Evolutionary conservation across 805 yeast species (phyloP).

Genomic region (Candida berthetii): DNA sequence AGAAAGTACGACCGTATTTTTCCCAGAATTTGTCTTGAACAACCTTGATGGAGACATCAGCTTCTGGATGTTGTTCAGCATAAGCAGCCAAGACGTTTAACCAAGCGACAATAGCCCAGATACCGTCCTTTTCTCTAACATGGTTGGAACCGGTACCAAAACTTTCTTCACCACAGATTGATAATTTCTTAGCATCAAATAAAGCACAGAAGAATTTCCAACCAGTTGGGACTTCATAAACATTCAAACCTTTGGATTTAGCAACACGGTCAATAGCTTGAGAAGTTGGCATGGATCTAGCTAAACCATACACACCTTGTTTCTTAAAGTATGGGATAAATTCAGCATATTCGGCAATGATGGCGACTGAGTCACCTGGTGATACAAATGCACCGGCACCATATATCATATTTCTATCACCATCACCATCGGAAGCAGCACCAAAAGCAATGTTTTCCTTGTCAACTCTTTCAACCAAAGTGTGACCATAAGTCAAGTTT

Average conservation of each 20-base stretch:
- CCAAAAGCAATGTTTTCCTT: constrained; percentile 80
- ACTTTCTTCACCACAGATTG: constrained; percentile 97
- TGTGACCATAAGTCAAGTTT: constrained; percentile 86
- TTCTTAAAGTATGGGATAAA: constrained; percentile 88
- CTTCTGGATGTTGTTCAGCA: constrained; percentile 49
- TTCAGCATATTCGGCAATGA: constrained; percentile 89
- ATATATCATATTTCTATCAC: constrained; percentile 97
- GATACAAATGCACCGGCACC: constrained; percentile 94
- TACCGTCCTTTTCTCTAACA: constrained; percentile 94
- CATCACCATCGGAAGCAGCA: constrained; percentile 99
- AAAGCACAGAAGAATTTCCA: constrained; percentile 98
- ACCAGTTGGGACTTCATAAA: constrained; percentile 97
- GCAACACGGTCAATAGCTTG: constrained; percentile 94
- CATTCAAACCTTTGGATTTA: constrained; percentile 58
- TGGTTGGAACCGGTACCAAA: constrained; percentile 98
- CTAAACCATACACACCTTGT: constrained; percentile 86
- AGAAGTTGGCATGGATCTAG: constrained; percentile 96
- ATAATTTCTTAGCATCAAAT: constrained; percentile 86
- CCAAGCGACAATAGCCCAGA: constrained; percentile 99
- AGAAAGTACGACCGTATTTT: constrained; percentile 93
- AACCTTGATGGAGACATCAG: constrained; percentile 60
- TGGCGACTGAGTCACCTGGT: constrained; percentile 98
- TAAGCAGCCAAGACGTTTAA: constrained; percentile 88
- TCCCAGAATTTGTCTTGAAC: constrained; percentile 87
- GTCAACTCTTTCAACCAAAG: constrained; percentile 86